phyloP scores from a whole-genome alignment of 768 basidiomycete species.

The Hypholoma fasciculare region DNA sequence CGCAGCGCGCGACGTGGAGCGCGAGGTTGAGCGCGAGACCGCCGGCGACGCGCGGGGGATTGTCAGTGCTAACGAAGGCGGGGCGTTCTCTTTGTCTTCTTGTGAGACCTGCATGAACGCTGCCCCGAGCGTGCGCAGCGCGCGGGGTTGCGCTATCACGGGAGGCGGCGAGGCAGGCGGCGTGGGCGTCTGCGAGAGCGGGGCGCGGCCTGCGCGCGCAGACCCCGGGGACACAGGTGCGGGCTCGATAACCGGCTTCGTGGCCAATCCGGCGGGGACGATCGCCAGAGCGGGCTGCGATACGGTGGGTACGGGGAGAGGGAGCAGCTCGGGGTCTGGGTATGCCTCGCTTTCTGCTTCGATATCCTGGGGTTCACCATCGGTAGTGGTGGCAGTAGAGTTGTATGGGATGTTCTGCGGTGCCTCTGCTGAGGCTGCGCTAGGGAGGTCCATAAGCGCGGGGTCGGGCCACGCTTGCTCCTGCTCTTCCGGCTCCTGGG shows the following conservation, averaged over 20 bases:
- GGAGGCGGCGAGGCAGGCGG: conserved; percentile 44
- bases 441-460: not conserved
- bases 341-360: conserved; percentile 1
- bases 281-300: not conserved
- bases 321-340: conserved; percentile 20
- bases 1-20: too few species aligned
- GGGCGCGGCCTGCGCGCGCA: not conserved
- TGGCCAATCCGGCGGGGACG: not conserved
- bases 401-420: too few species aligned
- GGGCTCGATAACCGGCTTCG: not conserved
- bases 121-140: conserved; percentile 2
- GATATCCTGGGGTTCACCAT: too few species aligned
- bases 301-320: conserved; percentile 27
- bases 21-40: too few species aligned
- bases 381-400: too few species aligned
- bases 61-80: not conserved
- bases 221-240: not conserved
- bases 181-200: conserved; percentile 37
- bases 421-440: too few species aligned
- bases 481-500: not conserved
- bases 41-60: not conserved
- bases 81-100: conserved; percentile 14
- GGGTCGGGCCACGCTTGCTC: conserved; percentile 4
- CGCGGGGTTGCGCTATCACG: not conserved
- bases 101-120: too few species aligned